phyloP scores from a whole-genome alignment of 1,139 yeast genomes.

The Yamadazyma dendronema region DNA sequence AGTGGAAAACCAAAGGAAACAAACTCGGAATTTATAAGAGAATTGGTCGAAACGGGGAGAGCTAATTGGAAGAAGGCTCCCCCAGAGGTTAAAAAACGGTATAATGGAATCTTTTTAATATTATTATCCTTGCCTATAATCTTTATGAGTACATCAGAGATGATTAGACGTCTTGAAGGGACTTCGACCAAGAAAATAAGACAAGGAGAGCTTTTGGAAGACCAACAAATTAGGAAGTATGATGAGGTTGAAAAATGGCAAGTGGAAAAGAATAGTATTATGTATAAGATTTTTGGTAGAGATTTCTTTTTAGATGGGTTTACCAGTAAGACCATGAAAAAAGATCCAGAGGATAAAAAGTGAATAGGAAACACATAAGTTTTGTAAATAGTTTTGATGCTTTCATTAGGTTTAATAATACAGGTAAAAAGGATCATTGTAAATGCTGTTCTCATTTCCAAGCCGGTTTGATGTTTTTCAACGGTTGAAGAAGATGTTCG shows the following conservation, averaged over 20 bases:
- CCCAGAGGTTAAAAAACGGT: slow-evolving; percentile 34
- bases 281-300: slow-evolving; percentile 41
- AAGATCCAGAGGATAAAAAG: slow-evolving; percentile 4
- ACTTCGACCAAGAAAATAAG: slow-evolving; percentile 41
- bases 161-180: slow-evolving; percentile 41
- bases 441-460: slow-evolving; percentile 27
- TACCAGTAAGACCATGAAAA: slow-evolving; percentile 41
- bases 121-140: slow-evolving; percentile 41
- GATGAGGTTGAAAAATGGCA: slow-evolving; percentile 43
- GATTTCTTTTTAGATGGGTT: slow-evolving; percentile 48
- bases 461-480: slow-evolving; percentile 21
- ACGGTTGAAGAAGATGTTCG: slow-evolving; percentile 29
- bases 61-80: slow-evolving; percentile 51
- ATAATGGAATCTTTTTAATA: slow-evolving; percentile 40
- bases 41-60: slow-evolving; percentile 38
- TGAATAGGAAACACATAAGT: too few relatives aligned
- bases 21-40: slow-evolving; percentile 34
- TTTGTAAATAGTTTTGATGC: slow-evolving; percentile 1
- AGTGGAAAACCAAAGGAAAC: slow-evolving; percentile 1
- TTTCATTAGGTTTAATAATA: slow-evolving; percentile 5
- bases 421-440: not conserved
- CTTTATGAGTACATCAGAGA: slow-evolving; percentile 34
- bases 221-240: slow-evolving; percentile 32
- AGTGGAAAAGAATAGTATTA: slow-evolving; percentile 35
- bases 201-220: slow-evolving; percentile 41